Evolutionary conservation across 1,139 yeast genomes (phyloP).

Genomic region (Kodamaea suecica): DNA sequence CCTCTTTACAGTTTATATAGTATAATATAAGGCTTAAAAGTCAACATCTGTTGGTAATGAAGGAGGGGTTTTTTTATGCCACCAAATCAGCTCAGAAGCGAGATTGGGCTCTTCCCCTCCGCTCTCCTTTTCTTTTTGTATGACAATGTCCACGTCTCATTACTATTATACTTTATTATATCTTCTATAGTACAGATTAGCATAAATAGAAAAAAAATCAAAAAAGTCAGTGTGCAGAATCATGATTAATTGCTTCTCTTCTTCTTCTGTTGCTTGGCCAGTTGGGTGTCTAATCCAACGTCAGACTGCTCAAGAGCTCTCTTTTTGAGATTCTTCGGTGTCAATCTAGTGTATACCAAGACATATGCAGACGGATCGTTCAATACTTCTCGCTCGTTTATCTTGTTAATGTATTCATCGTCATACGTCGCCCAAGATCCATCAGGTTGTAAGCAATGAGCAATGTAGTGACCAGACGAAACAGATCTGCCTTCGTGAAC

Average conservation of each 20-base stretch:
- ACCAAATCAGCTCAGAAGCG: too few relatives aligned
- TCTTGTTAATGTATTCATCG: slow-evolving; percentile 79
- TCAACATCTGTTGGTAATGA: too few relatives aligned
- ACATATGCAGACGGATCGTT: slow-evolving; percentile 89
- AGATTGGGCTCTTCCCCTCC: too few relatives aligned
- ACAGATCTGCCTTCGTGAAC: slow-evolving; percentile 94
- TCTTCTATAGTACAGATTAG: slow-evolving; percentile 1
- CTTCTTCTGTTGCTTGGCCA: slow-evolving; percentile 12
- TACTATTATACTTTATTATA: slow-evolving; percentile 1
- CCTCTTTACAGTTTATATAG: too few relatives aligned
- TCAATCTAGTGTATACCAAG: slow-evolving; percentile 72
- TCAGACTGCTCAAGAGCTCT: slow-evolving; percentile 4
- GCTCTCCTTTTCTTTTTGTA: too few relatives aligned
- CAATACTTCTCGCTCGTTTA: slow-evolving; percentile 70
- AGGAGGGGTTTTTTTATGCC: too few relatives aligned
- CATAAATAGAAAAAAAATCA: neutral
- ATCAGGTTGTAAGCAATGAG: slow-evolving; percentile 89
- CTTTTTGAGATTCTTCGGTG: slow-evolving; percentile 33
- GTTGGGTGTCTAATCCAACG: neutral
- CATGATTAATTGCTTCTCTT: neutral
- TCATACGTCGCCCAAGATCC: slow-evolving; percentile 92
- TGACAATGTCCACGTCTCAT: slow-evolving; percentile 1
- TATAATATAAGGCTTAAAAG: too few relatives aligned
- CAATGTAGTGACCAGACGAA: slow-evolving; percentile 89
- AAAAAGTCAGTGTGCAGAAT: too few relatives aligned